Conservation (phyloP, 2,329 filamentous ascomycete species). For the Xylaria sp. region DNA sequence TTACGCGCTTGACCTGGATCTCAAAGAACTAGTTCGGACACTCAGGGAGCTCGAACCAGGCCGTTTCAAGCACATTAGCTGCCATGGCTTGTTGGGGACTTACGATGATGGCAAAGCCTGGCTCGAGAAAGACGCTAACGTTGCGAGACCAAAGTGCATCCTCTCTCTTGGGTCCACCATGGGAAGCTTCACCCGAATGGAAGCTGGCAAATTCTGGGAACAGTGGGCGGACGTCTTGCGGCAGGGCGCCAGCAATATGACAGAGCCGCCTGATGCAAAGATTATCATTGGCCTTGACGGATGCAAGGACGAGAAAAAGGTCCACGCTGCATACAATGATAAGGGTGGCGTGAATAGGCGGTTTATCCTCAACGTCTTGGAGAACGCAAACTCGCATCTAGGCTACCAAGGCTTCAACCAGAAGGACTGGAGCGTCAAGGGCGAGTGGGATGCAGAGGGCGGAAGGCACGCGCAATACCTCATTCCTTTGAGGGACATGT, state of each 20-base stretch:
- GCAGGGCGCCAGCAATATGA: neutral
- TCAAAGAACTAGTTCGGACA: conserved; percentile 1
- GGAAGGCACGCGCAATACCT: conserved; percentile 5
- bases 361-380: conserved; percentile 4
- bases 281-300: conserved; percentile 7
- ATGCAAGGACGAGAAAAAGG: conserved; percentile 1
- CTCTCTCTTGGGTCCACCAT: conserved; percentile 2
- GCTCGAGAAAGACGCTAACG: neutral
- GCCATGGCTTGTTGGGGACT: conserved; percentile 2
- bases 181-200: neutral
- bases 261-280: neutral
- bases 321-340: conserved; percentile 4
- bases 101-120: conserved; percentile 6
- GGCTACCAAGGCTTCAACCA: conserved; percentile 1
- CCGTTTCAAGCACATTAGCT: neutral
- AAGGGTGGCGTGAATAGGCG: neutral
- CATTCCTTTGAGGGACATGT: neutral
- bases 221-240: neutral
- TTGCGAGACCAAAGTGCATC: conserved; percentile 1
- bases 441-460: conserved; percentile 1
- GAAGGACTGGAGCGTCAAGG: conserved; percentile 1
- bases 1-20: conserved; percentile 3
- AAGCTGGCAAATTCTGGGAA: neutral
- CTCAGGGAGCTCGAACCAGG: conserved; percentile 1
- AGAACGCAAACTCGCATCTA: conserved; percentile 5